Evolutionary conservation across 495 filamentous ascomycete genomes (phyloP), one percentile per base, ranked within the genome.

Genomic region (Penicillium bovifimosum): DNA sequence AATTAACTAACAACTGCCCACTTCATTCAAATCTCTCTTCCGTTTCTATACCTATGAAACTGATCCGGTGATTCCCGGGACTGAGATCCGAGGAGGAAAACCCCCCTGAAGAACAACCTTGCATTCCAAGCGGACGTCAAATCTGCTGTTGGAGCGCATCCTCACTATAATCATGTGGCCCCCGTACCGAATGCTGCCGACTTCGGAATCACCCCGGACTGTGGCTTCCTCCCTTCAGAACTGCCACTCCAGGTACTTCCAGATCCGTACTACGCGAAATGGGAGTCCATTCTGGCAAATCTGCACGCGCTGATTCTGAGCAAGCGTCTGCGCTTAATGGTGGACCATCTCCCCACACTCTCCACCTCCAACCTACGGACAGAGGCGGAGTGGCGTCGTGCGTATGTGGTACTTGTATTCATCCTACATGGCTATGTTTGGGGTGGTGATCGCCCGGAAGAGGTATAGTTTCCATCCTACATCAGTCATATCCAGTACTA

Each of bases 371-470:
- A 86, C 67, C 79, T 99, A 60, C 79, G 83, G 63, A 79, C 83
- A 52, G 88, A 91, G 64, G 77, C 84, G 53, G 90, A 99, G 78
- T 96, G 91, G 92, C 81, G 89, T 62, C 79, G 92, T 60, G 92
- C 91, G 45, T 96, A 96, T 70, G 82, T 85, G 45, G 75, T 96
- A 33, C 79, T 97, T 48, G 86, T 81, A 16, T 96, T 96, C 66
- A 86, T 96, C 59, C 75, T 90, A 24, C 92, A 97, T 72, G 86
- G 84, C 52, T 97, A 96, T 71, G 88, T 96, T 61, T 99, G 93
- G 93, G 87, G 90, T 61, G 91, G 90, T 66, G 82, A 91, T 55
- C 80, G 74, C 57, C 92, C 95, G 39, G 79, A 77, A 67, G 85
- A 90, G 68, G 86, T 88, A 72, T 26, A 74, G 11, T 9, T n/a